phyloP scores from a whole-genome alignment of 31 red algal species.

The Endocladia muricata region DNA sequence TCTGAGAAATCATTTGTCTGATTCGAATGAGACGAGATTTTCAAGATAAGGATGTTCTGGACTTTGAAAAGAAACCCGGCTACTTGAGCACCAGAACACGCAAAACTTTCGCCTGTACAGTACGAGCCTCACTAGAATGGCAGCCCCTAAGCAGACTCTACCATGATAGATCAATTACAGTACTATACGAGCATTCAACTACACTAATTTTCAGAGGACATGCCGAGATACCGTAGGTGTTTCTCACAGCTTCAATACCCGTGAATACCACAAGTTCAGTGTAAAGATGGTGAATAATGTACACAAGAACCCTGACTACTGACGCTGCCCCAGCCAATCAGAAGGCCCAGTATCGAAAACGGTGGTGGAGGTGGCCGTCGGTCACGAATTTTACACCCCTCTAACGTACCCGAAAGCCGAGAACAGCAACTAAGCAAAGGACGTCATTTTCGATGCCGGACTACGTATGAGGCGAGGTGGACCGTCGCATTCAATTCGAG shows the following conservation, averaged over 20 bases:
- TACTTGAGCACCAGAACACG: no score
- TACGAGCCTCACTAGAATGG: no score
- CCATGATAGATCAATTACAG: no score
- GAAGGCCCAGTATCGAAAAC: slow-evolving; percentile 23
- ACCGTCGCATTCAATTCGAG: slow-evolving; percentile 55
- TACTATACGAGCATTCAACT: no score
- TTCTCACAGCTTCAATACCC: slow-evolving; percentile 59
- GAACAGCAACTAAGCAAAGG: slow-evolving; percentile 81
- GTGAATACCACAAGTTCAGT: slow-evolving; percentile 68
- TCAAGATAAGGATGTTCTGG: no score
- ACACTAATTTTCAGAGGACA: no score
- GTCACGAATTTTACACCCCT: slow-evolving; percentile 32
- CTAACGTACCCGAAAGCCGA: slow-evolving; percentile 52
- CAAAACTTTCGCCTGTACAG: no score
- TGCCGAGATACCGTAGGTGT: no score
- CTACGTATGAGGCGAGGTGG: slow-evolving; percentile 36
- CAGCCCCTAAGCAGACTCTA: no score
- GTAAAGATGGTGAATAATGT: slow-evolving; percentile 42
- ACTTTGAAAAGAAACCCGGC: no score
- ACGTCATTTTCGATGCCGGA: slow-evolving; percentile 72
- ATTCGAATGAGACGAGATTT: slow-evolving; percentile 59
- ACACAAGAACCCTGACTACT: slow-evolving; percentile 33
- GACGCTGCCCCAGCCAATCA: slow-evolving; percentile 49
- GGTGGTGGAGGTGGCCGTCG: slow-evolving; percentile 59
- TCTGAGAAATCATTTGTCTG: slow-evolving; percentile 50